Conservation (phyloP, 2,329 filamentous ascomycete species). For the Erysiphe pulchra region DNA sequence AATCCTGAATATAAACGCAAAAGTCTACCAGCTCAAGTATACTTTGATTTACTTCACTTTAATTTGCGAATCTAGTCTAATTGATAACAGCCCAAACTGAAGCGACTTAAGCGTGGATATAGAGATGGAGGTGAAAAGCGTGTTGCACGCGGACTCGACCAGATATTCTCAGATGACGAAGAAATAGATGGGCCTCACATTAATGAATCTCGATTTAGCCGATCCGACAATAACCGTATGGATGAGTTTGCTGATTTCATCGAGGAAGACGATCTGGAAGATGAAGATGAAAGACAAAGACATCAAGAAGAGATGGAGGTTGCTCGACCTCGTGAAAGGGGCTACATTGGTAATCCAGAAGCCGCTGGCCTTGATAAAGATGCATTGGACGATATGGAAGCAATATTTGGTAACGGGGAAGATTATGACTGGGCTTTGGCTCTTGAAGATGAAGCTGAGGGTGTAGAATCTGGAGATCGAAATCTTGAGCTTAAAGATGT, state of each 20-base stretch:
- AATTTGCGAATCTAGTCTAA: slow-evolving; percentile 2
- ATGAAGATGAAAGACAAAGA: slow-evolving; percentile 51
- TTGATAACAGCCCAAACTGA: slow-evolving; percentile 52
- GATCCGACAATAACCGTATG: slow-evolving; percentile 26
- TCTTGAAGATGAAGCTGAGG: slow-evolving; percentile 65
- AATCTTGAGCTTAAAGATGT: slow-evolving; percentile 88
- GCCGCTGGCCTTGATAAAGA: slow-evolving; percentile 73
- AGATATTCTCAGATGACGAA: slow-evolving; percentile 92
- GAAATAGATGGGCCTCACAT: slow-evolving; percentile 36
- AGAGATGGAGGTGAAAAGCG: slow-evolving; percentile 43
- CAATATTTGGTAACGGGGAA: slow-evolving; percentile 82
- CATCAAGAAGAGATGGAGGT: slow-evolving; percentile 74
- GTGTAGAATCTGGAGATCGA: slow-evolving; percentile 53
- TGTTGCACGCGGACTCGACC: slow-evolving; percentile 49
- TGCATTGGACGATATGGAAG: slow-evolving; percentile 83
- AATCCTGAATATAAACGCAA: slow-evolving; percentile 44
- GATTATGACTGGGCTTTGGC: slow-evolving; percentile 92
- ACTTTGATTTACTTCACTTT: slow-evolving; percentile 5
- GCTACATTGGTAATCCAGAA: slow-evolving; percentile 45
- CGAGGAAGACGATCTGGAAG: slow-evolving; percentile 78
- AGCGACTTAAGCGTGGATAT: slow-evolving; percentile 82
- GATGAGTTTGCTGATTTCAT: slow-evolving; percentile 93
- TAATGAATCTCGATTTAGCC: slow-evolving; percentile 14
- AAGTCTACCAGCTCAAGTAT: slow-evolving; percentile 37
- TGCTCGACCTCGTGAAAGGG: slow-evolving; percentile 48